A percentile compares a stretch with the other conserved stretches of the same genome.
Evolutionary conservation across 2,329 filamentous ascomycete genomes (phyloP).

Genomic region (Colletotrichum spaethianum): DNA sequence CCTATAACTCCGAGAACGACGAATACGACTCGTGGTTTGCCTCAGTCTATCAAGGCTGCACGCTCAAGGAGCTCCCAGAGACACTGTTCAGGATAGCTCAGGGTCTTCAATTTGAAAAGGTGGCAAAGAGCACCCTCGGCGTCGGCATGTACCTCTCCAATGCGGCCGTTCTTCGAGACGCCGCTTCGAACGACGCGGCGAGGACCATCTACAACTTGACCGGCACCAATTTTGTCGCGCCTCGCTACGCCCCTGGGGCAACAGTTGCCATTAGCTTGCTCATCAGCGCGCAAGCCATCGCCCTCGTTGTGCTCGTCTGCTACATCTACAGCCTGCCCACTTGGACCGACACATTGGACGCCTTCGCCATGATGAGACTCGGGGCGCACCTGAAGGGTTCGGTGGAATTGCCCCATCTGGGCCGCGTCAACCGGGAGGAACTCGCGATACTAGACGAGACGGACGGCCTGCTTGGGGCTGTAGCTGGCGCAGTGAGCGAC

Average conservation of each 20-base stretch:
- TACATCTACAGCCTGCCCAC: slow-evolving; percentile 40
- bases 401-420: slow-evolving; percentile 7
- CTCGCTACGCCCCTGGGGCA: slow-evolving; percentile 8
- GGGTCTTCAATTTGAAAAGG: slow-evolving; percentile 26
- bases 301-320: slow-evolving; percentile 25
- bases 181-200: slow-evolving; percentile 34
- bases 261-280: slow-evolving; percentile 29
- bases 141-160: slow-evolving; percentile 41
- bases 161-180: slow-evolving; percentile 28
- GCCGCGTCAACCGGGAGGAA: slow-evolving; percentile 3
- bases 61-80: slow-evolving; percentile 29
- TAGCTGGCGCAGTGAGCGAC: not conserved
- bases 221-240: slow-evolving; percentile 23
- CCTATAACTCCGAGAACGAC: slow-evolving; percentile 36
- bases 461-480: slow-evolving; percentile 24
- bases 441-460: slow-evolving; percentile 18
- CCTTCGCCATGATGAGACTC: slow-evolving; percentile 37
- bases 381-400: slow-evolving; percentile 20
- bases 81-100: slow-evolving; percentile 33
- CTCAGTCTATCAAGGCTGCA: slow-evolving; percentile 33
- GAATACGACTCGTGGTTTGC: slow-evolving; percentile 33
- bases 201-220: slow-evolving; percentile 39
- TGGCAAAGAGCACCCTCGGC: slow-evolving; percentile 36
- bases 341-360: slow-evolving; percentile 38
- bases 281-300: slow-evolving; percentile 31